Conservation (phyloP, 1,284 basidiomycete genomes). For the Ustanciosporium gigantosporum region DNA sequence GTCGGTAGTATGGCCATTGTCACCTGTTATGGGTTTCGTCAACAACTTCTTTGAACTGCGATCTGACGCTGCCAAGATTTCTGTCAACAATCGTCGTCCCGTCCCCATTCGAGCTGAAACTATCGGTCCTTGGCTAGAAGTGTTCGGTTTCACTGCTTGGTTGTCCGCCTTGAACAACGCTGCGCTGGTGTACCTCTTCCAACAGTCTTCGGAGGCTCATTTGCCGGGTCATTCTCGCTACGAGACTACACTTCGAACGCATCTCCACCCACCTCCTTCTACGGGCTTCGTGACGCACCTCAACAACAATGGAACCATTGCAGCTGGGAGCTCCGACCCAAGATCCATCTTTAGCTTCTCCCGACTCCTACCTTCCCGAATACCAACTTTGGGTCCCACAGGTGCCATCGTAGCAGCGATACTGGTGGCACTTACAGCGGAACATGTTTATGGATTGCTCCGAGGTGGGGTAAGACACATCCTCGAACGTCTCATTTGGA, state of each 20-base stretch:
- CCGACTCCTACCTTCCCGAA: slow-evolving; percentile 29
- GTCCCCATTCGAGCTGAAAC: slow-evolving; percentile 83
- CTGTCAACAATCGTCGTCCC: slow-evolving; percentile 79
- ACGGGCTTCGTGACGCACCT: background rate
- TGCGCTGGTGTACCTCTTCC: slow-evolving; percentile 50
- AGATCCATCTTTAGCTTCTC: slow-evolving; percentile 33
- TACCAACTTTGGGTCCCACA: slow-evolving; percentile 26
- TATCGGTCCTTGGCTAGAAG: slow-evolving; percentile 92
- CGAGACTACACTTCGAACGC: slow-evolving; percentile 45
- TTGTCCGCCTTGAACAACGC: slow-evolving; percentile 48
- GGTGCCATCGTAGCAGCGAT: slow-evolving; percentile 48
- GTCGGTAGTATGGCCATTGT: slow-evolving; percentile 92
- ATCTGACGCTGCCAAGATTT: slow-evolving; percentile 93
- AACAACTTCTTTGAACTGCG: slow-evolving; percentile 92
- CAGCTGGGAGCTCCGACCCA: background rate
- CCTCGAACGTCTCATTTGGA: slow-evolving; percentile 51
- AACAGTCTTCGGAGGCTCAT: slow-evolving; percentile 25
- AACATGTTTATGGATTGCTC: slow-evolving; percentile 53
- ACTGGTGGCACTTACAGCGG: slow-evolving; percentile 51
- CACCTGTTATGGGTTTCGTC: slow-evolving; percentile 64
- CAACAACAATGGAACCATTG: background rate
- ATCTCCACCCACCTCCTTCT: slow-evolving; percentile 16
- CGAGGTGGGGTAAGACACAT: slow-evolving; percentile 41
- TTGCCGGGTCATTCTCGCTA: slow-evolving; percentile 29
- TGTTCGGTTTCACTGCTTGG: slow-evolving; percentile 64